phyloP scores from a whole-genome alignment of 352 stramenopile genomes.

The Phytopythium sindhum region DNA sequence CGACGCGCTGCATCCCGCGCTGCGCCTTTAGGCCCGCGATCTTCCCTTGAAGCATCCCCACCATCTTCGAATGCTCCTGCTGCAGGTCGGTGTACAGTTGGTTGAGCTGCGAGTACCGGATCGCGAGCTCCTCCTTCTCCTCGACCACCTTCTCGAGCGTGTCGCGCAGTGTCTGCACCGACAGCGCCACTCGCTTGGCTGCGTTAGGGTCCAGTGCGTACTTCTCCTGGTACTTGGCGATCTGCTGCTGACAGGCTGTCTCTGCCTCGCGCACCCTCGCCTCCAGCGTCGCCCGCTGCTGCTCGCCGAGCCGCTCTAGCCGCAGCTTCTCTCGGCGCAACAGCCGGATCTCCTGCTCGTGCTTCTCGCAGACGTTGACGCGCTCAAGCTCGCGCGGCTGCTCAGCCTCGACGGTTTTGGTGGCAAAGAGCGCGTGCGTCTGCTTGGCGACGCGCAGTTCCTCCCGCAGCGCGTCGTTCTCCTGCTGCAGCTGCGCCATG shows the following conservation, averaged over 20 bases:
- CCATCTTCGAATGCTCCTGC: slow-evolving; percentile 16
- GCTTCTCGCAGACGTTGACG: slow-evolving; percentile 13
- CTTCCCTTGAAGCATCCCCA: slow-evolving; percentile 18
- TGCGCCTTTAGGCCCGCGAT: slow-evolving; percentile 17
- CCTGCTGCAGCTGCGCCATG: slow-evolving; percentile 57
- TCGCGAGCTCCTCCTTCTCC: slow-evolving; percentile 66
- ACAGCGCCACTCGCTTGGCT: slow-evolving; percentile 42
- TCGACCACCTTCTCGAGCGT: slow-evolving; percentile 50
- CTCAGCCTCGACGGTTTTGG: slow-evolving; percentile 6
- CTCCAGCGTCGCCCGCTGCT: slow-evolving; percentile 36
- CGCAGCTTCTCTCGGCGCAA: slow-evolving; percentile 46
- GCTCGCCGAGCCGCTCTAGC: slow-evolving; percentile 31
- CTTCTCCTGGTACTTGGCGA: slow-evolving; percentile 48
- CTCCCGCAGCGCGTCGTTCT: slow-evolving; percentile 43
- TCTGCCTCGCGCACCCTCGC: slow-evolving; percentile 22
- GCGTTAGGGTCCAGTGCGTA: slow-evolving; percentile 56
- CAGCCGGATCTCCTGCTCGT: slow-evolving; percentile 47
- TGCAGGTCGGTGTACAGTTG: slow-evolving; percentile 33
- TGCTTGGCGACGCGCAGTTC: slow-evolving; percentile 23
- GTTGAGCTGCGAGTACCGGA: slow-evolving; percentile 36
- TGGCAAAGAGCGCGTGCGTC: slow-evolving; percentile 11
- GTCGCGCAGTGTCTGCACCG: slow-evolving; percentile 49
- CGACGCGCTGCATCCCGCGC: slow-evolving; percentile 17
- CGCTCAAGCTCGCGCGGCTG: slow-evolving; percentile 16
- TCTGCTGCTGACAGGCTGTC: slow-evolving; percentile 28